Conservation (phyloP, 2,329 filamentous ascomycete species). For the Pseudophaeomoniella oleicola region DNA sequence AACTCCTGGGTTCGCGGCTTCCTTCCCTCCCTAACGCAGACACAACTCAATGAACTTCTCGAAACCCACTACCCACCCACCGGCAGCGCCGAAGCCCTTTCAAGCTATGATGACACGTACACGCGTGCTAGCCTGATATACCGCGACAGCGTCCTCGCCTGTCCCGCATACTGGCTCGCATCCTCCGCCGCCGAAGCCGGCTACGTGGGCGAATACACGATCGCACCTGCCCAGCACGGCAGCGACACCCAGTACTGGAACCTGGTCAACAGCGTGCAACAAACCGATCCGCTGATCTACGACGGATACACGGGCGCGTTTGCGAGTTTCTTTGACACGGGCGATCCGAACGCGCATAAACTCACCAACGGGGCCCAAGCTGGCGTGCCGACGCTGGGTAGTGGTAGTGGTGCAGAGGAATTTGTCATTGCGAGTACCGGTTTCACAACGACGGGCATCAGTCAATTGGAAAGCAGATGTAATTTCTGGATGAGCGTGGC, state of each 20-base stretch:
- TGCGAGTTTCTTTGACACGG: constrained; percentile 45
- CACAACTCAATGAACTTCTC: constrained; percentile 23
- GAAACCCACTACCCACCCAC: constrained; percentile 32
- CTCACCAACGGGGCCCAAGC: constrained; percentile 27
- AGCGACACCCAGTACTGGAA: constrained; percentile 48
- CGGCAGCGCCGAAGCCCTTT: constrained; percentile 33
- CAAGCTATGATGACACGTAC: constrained; percentile 34
- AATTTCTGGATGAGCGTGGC: constrained; percentile 1
- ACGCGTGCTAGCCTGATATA: constrained; percentile 42
- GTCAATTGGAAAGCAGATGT: neutral
- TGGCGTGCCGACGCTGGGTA: constrained; percentile 25
- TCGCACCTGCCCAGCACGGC: constrained; percentile 43
- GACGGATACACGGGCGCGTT: constrained; percentile 43
- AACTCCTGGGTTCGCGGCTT: constrained; percentile 39
- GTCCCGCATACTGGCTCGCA: constrained; percentile 44
- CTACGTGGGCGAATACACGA: constrained; percentile 46
- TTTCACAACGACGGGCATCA: neutral
- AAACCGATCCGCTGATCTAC: constrained; percentile 38
- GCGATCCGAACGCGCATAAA: constrained; percentile 43
- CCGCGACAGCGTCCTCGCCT: constrained; percentile 43
- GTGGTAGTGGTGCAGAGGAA: constrained; percentile 26
- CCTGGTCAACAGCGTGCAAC: constrained; percentile 36
- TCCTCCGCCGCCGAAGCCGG: constrained; percentile 27
- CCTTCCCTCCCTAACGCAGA: constrained; percentile 30
- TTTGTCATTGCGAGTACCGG: constrained; percentile 29